These are phyloP conservation scores for Gymnopus androsaceus DNA, from an alignment of 1,284 basidiomycete species.

Conservation along the genomic window DNA sequence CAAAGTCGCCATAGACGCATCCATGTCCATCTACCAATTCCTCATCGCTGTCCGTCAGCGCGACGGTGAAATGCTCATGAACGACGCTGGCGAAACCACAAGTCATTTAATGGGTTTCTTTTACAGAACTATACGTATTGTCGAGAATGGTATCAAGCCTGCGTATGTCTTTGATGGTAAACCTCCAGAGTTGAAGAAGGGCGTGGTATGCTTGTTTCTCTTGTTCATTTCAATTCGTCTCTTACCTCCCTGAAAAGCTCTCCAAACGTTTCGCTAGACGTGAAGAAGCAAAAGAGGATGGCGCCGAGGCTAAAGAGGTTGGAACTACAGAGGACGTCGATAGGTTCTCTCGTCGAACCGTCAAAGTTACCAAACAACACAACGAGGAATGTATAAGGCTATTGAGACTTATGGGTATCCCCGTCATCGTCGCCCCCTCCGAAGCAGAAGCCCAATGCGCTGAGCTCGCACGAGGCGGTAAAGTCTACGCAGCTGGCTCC, in stretches of 20 bases:
- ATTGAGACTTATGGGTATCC: conserved; percentile 95
- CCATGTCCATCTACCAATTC: conserved; percentile 95
- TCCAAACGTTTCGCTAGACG: conserved; percentile 90
- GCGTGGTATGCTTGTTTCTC: conserved; percentile 67
- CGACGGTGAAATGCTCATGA: conserved; percentile 96
- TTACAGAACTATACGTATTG: conserved; percentile 95
- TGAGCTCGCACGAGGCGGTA: conserved; percentile 92
- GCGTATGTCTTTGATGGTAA: conserved; percentile 99
- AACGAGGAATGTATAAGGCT: conserved; percentile 94
- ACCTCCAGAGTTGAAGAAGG: conserved; percentile 95
- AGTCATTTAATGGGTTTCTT: conserved; percentile 99
- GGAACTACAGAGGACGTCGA: conserved; percentile 94
- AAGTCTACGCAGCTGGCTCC: conserved; percentile 95
- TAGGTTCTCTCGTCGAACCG: conserved; percentile 86
- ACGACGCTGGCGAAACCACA: conserved; percentile 95
- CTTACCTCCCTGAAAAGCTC: conserved; percentile 67
- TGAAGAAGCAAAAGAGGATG: conserved; percentile 92
- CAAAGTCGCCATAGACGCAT: conserved; percentile 98
- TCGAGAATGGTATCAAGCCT: conserved; percentile 99
- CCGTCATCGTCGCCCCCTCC: conserved; percentile 90
- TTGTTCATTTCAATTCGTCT: not conserved
- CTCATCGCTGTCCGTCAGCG: conserved; percentile 96
- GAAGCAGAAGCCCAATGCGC: conserved; percentile 99
- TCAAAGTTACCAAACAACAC: conserved; percentile 94
- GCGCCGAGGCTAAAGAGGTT: conserved; percentile 95